Evolutionary conservation across 495 filamentous ascomycete genomes (phyloP), one percentile per base, ranked within the genome.

Genomic region (Viridothelium virens): DNA sequence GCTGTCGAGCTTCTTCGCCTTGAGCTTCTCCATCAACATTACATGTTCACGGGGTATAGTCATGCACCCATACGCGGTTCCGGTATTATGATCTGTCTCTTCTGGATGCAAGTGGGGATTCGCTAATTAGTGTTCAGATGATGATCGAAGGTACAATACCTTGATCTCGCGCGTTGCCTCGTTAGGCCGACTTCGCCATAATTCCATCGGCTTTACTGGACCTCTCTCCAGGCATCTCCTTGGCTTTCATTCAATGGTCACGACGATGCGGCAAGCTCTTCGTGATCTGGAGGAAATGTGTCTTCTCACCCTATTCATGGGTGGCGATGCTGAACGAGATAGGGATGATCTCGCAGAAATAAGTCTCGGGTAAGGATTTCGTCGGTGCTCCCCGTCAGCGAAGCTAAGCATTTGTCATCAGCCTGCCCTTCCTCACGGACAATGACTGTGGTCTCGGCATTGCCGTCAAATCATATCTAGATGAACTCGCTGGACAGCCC

Each of bases 221-320:
- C 94, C 94, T 0, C 81, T 99, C 1, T 96, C 90, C 80, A 87
- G 92, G 72, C 90, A 94, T 70, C 81, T 97, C 53, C 82, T 97
- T 11, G 88, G 87, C 38, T 97, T 91, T 78, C 90, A 91, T 67
- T 91, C 91, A 0, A 80, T 97, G 67, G 87, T 89, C 47, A 86
- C 86, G 7, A 86, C 89, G 66, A 86, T 96, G 39, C 90, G 92
- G 25, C 81, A 85, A 63, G 84, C 85, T 47, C 79, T 94, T 66
- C 84, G 94, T 64, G 93, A 93, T 74, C 77, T 96, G 48, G 77
- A 92, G 39, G 95, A 99, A 77, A 87, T 90, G 67, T 82, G 89
- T 38, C 75, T 91, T 34, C 84, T 86, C n/a, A 84, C 87, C 38
- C 80, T 97, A 76, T 84, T 96, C 65, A 82, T 96, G 67, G 87